A percentile compares a stretch with the other conserved stretches of the same genome.
phyloP scores from a whole-genome alignment of 345 rosid species.

The Syzygium aromaticum region DNA sequence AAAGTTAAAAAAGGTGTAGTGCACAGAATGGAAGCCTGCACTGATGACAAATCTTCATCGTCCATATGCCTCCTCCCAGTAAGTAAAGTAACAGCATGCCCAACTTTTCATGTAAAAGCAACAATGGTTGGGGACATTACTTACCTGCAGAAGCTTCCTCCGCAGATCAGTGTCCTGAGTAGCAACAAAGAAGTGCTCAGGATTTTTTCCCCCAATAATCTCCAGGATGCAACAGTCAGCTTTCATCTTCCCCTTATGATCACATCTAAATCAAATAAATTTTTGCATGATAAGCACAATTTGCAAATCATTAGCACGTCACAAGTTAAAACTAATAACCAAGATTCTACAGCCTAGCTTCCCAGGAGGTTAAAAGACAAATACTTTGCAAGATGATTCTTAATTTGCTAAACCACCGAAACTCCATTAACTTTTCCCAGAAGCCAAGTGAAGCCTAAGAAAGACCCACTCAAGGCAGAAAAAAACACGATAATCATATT shows the following conservation, averaged over 20 bases:
- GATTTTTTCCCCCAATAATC: slow-evolving; percentile 47
- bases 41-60: neutral
- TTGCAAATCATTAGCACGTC: neutral
- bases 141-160: slow-evolving; percentile 58
- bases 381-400: neutral
- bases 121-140: neutral
- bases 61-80: neutral
- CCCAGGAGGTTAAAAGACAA: neutral
- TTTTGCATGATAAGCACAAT: neutral
- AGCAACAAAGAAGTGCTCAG: slow-evolving; percentile 80
- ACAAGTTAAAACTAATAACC: neutral
- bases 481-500: neutral
- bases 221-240: slow-evolving; percentile 70
- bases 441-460: neutral
- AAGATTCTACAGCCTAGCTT: neutral
- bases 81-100: neutral
- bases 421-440: neutral
- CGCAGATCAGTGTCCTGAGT: slow-evolving; percentile 72
- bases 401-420: neutral
- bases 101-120: neutral
- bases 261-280: slow-evolving; percentile 45
- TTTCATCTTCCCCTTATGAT: slow-evolving; percentile 51
- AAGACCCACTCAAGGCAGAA: neutral
- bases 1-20: neutral
- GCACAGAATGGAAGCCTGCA: neutral